phyloP scores from a whole-genome alignment of 176 grass and related monocot species.

The Metroxylon sagu region DNA sequence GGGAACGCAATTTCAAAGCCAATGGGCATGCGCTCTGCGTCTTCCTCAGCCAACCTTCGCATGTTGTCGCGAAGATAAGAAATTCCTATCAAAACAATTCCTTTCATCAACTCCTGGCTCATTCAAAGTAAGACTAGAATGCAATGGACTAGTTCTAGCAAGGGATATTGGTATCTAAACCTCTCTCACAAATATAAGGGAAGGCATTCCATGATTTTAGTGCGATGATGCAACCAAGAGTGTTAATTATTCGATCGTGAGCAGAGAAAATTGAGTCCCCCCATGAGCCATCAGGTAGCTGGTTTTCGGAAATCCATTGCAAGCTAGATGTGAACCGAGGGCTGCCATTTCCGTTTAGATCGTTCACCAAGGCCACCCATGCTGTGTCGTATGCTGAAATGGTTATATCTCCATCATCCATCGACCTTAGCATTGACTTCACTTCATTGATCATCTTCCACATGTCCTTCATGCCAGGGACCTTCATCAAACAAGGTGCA shows the following conservation, averaged over 20 bases:
- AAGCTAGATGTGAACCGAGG: conserved; percentile 27
- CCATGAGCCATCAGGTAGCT: conserved; percentile 45
- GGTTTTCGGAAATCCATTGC: conserved; percentile 34
- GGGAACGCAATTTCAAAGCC: conserved; percentile 94
- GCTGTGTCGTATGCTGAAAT: conserved; percentile 58
- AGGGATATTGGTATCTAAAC: conserved; percentile 16
- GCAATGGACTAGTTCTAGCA: neutral
- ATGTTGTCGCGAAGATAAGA: conserved; percentile 56
- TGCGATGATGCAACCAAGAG: conserved; percentile 40
- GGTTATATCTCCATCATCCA: conserved; percentile 2
- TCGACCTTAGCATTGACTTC: too few species aligned
- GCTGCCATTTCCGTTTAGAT: neutral
- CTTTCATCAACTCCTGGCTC: neutral
- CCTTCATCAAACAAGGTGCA: too few species aligned
- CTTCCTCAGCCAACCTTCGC: conserved; percentile 62
- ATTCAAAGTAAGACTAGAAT: neutral
- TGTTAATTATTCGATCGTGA: conserved; percentile 21
- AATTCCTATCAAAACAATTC: conserved; percentile 24
- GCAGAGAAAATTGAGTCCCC: conserved; percentile 44
- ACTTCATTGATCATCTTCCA: too few species aligned
- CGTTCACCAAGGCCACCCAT: conserved; percentile 46
- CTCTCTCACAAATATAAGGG: conserved; percentile 28
- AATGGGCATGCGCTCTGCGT: conserved; percentile 65
- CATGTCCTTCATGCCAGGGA: too few species aligned
- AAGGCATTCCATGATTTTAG: conserved; percentile 56